Conservation (phyloP, 225 moss, liverwort and hornwort species). For the Lunularia cruciata region DNA sequence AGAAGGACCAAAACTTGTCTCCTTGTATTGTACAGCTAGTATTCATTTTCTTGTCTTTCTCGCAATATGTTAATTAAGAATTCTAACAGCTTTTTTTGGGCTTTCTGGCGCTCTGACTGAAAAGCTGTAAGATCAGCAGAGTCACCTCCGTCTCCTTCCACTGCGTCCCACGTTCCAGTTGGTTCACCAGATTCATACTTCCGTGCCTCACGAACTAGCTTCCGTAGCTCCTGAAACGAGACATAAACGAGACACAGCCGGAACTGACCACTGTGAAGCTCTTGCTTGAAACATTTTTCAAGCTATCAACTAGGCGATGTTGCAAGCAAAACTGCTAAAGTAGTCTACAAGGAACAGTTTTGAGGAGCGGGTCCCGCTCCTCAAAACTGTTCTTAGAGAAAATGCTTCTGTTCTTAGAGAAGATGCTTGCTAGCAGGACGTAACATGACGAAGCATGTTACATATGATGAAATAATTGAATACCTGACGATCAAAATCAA, state of each 20-base stretch:
- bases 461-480: too few relatives aligned
- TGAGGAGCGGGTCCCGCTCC: not conserved
- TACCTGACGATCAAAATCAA: slow-evolving; percentile 53
- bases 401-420: not conserved
- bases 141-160: slow-evolving; percentile 1
- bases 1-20: too few relatives aligned
- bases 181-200: slow-evolving; percentile 8
- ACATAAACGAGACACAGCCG: too few relatives aligned
- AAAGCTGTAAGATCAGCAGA: not conserved
- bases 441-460: too few relatives aligned
- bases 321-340: not conserved
- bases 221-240: slow-evolving; percentile 41
- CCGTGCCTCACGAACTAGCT: slow-evolving; percentile 33
- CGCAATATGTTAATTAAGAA: slow-evolving; percentile 31
- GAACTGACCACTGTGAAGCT: too few relatives aligned
- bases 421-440: too few relatives aligned
- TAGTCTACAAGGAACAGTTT: not conserved
- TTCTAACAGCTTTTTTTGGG: slow-evolving; percentile 9
- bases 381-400: not conserved
- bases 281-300: not conserved
- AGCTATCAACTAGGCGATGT: too few relatives aligned
- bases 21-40: not conserved
- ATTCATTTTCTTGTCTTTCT: slow-evolving; percentile 25
- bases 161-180: slow-evolving; percentile 9
- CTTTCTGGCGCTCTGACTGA: not conserved